Conservation (phyloP, 169 alveolate species). For the Plasmodium gallinaceum region DNA sequence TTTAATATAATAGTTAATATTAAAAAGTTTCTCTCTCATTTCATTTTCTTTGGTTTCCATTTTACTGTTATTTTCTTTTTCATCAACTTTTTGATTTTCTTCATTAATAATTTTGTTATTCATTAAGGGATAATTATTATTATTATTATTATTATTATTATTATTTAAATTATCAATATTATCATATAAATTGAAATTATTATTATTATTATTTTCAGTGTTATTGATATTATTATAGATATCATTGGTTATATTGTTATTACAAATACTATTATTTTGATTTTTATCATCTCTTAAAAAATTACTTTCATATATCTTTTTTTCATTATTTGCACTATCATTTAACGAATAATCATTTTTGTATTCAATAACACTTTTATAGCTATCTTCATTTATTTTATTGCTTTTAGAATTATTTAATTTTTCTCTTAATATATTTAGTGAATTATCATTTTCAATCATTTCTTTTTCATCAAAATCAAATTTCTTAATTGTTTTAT, state of each 20-base stretch:
- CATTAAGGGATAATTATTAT: background rate
- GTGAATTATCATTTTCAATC: too few relatives aligned
- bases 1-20: slow-evolving; percentile 69
- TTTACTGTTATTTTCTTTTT: background rate
- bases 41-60: background rate
- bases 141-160: background rate
- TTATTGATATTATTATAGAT: background rate
- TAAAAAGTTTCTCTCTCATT: slow-evolving; percentile 29
- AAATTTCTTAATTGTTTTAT: too few relatives aligned
- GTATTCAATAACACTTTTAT: background rate
- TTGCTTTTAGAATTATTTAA: too few relatives aligned
- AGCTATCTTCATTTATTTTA: background rate
- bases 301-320: too few relatives aligned
- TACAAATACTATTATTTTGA: too few relatives aligned
- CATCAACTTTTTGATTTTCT: background rate
- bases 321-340: too few relatives aligned
- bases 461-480: too few relatives aligned
- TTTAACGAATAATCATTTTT: too few relatives aligned
- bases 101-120: background rate
- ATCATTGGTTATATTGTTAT: too few relatives aligned
- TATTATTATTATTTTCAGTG: too few relatives aligned
- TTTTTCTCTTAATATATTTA: too few relatives aligned
- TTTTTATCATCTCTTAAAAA: too few relatives aligned
- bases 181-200: background rate
- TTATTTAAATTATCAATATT: background rate